Evolutionary conservation across 108 stramenopile species (phyloP), one percentile per base, ranked within the genome.

Genomic region (Nannochloropsis salina): DNA sequence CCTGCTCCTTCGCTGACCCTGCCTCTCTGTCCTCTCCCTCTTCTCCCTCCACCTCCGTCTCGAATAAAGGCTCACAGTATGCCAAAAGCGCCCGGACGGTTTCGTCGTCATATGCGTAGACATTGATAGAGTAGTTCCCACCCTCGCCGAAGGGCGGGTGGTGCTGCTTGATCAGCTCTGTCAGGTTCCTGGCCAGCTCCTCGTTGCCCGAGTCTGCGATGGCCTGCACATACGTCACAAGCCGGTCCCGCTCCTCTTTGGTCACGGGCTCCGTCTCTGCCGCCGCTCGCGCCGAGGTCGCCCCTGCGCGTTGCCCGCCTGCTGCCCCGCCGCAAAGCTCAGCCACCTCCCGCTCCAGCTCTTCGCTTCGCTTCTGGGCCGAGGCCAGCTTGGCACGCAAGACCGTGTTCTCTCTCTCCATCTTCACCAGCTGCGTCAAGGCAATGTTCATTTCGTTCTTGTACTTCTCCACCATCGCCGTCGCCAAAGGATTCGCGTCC

Each of bases 341-440:
- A n/a, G 20, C 61, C 61, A 74, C 61, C 6, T 74, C 61, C 61
- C 8, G 15, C 61, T 74, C 61, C 15, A 74, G 61, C 61, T 74
- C 61, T 3, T 15, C 6, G 6, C n/a, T 74, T n/a, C 61, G 15
- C 61, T 74, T 74, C n/a, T 74, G 61, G 20, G 61, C 61, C 15
- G 61, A 74, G n/a, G 61, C 61, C 61, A 74, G 61, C 61, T 74
- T 74, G 61, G 61, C 61, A 1, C n/a, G 15, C 61, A 74, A 74
- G 20, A 74, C 61, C 61, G 61, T 74, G 61, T 74, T 74, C 61
- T 74, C 61, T n/a, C 61, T n/a, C 61, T 74, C 61, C 61, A 74
- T 74, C 61, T 74, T n/a, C 15, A 74, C 61, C 61, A 74, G n/a
- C 61, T n/a, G 61, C 61, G 61, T 74, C 61, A 74, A 74, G 6